Evolutionary conservation across 2,329 filamentous ascomycete genomes (phyloP), one percentile per base, ranked within the genome.

Genomic region (Teratosphaeriaceae sp.): DNA sequence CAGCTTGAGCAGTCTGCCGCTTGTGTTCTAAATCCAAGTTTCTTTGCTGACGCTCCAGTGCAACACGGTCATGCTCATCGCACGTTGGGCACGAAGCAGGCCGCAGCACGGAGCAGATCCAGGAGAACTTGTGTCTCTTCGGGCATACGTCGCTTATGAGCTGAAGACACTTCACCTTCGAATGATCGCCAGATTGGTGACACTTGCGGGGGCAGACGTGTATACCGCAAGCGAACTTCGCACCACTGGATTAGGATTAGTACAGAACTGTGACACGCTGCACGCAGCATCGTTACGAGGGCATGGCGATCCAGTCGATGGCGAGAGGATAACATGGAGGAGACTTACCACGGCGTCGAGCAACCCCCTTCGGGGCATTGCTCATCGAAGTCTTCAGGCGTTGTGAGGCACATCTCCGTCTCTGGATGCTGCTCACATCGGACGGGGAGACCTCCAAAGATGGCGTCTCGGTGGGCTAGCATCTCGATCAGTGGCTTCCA

Each of bases 331-430:
- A 27, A 18, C 63, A 70, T 60, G 65, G 82, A n/a, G 13, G 15
- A n/a, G 12, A 41, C 47, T 40, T 40, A 44, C 79, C 84, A 88
- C 16, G 68, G 69, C 38, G 78, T 67, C 0, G 65, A 65, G 48
- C 84, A 88, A 0, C 85, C 85, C 3, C 85, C 84, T 55, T 88
- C 82, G 0, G 84, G 84, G 29, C 76, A 83, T 15, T 74, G 61
- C 0, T 47, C 57, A 2, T 79, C 74, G 53, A 88, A 88, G 31
- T 85, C 77, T 0, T 71, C 57, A 0, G 74, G 70, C 0, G 58
- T 58, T 2, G 58, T 60, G 0, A 88, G 51, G 0, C 79, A 26
- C 0, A 69, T 65, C 0, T 48, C 67, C 15, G 58, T 70, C 0
- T 75, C 60, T 0, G 75, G 75, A 52, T 86, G 83, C 15, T 71